These are phyloP conservation scores for Capsella rubella DNA, from an alignment of 441 rosid genomes.

Conservation along the genomic window DNA sequence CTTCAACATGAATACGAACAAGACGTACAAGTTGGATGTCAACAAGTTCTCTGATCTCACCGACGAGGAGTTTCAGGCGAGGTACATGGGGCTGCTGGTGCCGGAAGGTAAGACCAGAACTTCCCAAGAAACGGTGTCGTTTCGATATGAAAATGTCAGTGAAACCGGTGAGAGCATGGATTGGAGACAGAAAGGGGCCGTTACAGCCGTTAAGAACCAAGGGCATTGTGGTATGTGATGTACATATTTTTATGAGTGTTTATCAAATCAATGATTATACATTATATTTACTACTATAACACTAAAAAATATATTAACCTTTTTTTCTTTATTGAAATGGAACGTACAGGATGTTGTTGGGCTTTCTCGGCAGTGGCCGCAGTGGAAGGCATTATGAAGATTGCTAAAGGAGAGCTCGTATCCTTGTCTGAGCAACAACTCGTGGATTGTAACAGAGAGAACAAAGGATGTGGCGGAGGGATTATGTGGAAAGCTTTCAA, in stretches of 20 bases:
- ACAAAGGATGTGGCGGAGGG: conserved; percentile 37
- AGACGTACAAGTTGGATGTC: conserved; percentile 40
- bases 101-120: too few relatives aligned
- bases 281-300: too few relatives aligned
- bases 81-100: too few relatives aligned
- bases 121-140: too few relatives aligned
- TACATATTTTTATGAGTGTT: too few relatives aligned
- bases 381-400: conserved; percentile 32
- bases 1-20: conserved; percentile 46
- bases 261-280: too few relatives aligned
- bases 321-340: neutral
- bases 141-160: too few relatives aligned
- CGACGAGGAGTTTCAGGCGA: conserved; percentile 41
- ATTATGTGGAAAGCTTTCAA: conserved; percentile 34
- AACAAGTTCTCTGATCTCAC: conserved; percentile 48
- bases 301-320: too few relatives aligned
- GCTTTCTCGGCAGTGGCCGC: conserved; percentile 40
- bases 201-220: too few relatives aligned
- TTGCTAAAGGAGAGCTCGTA: conserved; percentile 29
- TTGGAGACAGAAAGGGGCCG: too few relatives aligned
- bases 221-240: too few relatives aligned
- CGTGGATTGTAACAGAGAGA: conserved; percentile 37
- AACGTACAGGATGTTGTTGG: conserved; percentile 32
- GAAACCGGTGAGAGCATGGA: too few relatives aligned
- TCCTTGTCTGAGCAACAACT: conserved; percentile 49